Percentiles rank a stretch among this genome's conserved stretches.
Conservation (phyloP, 106 monocot species). For the Phalaenopsis equestris region DNA sequence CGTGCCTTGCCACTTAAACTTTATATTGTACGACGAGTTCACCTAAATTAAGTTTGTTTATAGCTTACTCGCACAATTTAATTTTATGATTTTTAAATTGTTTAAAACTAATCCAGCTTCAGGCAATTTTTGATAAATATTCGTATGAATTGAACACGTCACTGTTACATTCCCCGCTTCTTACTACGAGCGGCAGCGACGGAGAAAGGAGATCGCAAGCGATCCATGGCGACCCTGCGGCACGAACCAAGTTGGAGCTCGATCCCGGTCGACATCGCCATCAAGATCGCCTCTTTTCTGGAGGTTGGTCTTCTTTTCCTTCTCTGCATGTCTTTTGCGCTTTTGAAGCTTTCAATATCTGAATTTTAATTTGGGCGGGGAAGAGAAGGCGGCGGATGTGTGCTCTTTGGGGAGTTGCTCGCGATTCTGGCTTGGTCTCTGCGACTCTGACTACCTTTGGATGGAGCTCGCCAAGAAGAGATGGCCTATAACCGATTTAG, state of each 20-base stretch:
- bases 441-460: conserved; percentile 63
- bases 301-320: conserved; percentile 16
- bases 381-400: conserved; percentile 40
- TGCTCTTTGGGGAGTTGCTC: conserved; percentile 72
- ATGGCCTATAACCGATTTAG: conserved; percentile 31
- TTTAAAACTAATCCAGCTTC: too few species aligned
- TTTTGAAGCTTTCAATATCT: neutral
- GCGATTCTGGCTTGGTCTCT: conserved; percentile 44
- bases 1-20: too few species aligned
- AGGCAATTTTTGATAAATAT: too few species aligned
- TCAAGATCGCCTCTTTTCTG: conserved; percentile 46
- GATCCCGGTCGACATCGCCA: conserved; percentile 47
- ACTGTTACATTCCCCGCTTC: too few species aligned
- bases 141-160: too few species aligned
- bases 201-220: neutral
- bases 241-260: conserved; percentile 9
- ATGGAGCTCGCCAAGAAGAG: conserved; percentile 31
- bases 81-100: too few species aligned
- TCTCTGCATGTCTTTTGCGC: neutral
- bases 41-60: too few species aligned
- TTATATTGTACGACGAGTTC: too few species aligned
- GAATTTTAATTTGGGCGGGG: neutral
- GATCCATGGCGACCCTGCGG: neutral
- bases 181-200: too few species aligned
- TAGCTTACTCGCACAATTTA: too few species aligned